Evolutionary conservation across 176 grass and related monocot genomes (phyloP).

Genomic region (Typha latifolia): DNA sequence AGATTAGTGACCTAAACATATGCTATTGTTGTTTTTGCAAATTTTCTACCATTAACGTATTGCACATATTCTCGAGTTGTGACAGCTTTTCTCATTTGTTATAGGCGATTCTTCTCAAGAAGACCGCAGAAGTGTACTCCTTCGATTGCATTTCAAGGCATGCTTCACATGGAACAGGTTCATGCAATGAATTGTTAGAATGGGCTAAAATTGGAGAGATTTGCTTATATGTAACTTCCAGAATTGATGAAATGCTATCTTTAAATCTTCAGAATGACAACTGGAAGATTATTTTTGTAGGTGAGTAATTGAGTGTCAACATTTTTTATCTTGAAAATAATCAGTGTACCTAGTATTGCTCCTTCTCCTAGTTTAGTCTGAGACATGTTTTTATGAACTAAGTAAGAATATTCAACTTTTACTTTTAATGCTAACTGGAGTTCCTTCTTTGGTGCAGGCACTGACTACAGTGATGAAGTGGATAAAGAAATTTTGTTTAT

Average conservation of each 20-base stretch:
- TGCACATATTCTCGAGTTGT: no score
- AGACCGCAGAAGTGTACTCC: constrained; percentile 30
- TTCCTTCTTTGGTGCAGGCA: constrained; percentile 35
- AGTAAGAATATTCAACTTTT: background rate
- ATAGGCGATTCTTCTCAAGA: constrained; percentile 47
- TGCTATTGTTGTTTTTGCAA: no score
- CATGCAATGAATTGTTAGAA: constrained; percentile 29
- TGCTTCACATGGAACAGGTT: constrained; percentile 13
- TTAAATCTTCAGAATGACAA: constrained; percentile 40
- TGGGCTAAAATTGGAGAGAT: constrained; percentile 36
- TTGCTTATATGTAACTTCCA: constrained; percentile 58
- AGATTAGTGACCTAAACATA: no score
- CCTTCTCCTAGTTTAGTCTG: constrained; percentile 10
- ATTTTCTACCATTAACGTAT: no score
- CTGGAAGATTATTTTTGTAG: constrained; percentile 50
- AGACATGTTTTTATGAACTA: background rate
- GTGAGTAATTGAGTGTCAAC: constrained; percentile 38
- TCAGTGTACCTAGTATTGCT: background rate
- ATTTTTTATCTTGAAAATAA: background rate
- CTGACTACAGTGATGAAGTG: constrained; percentile 3
- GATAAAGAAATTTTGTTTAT: constrained; percentile 38
- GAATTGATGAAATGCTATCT: constrained; percentile 34
- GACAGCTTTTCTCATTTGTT: constrained; percentile 14
- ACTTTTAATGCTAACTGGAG: constrained; percentile 1
- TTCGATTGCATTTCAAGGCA: constrained; percentile 20